These are phyloP conservation scores for Starmerella vaccinii DNA, from an alignment of 805 yeast genomes.

Conservation along the genomic window DNA sequence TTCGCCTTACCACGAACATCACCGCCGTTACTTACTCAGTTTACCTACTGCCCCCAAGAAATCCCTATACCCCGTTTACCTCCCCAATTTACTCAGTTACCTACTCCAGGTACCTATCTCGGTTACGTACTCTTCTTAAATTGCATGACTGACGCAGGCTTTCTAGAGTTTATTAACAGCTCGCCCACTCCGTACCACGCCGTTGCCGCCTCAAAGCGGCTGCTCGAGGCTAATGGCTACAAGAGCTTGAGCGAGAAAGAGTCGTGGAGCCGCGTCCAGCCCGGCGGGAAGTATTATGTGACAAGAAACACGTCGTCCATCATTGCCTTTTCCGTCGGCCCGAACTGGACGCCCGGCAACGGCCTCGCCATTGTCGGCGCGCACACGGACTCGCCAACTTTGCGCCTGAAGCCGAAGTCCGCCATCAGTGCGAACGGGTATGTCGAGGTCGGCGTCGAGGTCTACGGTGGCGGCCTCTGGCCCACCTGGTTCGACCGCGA, in stretches of 20 bases:
- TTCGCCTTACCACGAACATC: too few species aligned
- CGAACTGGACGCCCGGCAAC: constrained; percentile 59
- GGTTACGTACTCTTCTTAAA: not conserved
- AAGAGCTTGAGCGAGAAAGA: constrained; percentile 60
- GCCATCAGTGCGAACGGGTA: constrained; percentile 57
- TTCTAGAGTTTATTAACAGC: constrained; percentile 51
- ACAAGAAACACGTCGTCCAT: constrained; percentile 85
- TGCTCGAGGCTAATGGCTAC: constrained; percentile 55
- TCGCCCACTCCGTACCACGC: constrained; percentile 96
- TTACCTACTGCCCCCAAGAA: too few species aligned
- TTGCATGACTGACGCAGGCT: not conserved
- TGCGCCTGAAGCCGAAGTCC: constrained; percentile 83
- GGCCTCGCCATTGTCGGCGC: constrained; percentile 89
- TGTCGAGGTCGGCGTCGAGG: constrained; percentile 75
- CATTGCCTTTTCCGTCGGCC: constrained; percentile 78
- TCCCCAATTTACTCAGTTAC: too few species aligned
- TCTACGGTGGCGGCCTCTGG: constrained; percentile 93
- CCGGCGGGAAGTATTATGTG: constrained; percentile 65
- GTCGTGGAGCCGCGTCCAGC: constrained; percentile 46
- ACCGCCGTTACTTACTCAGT: too few species aligned
- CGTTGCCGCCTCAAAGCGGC: constrained; percentile 52
- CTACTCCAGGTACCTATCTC: too few species aligned
- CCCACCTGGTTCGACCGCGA: constrained; percentile 97
- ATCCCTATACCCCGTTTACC: too few species aligned
- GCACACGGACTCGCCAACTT: constrained; percentile 88